Evolutionary conservation across 306 rosid species (phyloP).

Genomic region (Cucurbita maxima): DNA sequence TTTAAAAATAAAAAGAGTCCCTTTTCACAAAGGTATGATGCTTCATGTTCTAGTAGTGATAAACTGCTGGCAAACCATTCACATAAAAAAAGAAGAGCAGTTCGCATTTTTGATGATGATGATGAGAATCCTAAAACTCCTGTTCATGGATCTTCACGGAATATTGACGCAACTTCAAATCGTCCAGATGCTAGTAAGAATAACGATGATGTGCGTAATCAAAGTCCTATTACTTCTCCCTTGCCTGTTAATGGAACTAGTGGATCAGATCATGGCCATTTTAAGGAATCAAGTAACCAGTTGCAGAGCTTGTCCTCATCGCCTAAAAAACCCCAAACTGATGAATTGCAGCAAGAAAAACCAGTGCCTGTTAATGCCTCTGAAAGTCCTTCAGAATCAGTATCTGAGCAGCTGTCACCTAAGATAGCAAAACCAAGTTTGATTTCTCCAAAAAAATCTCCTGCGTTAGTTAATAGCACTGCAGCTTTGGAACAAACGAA

Average conservation of each 20-base stretch:
- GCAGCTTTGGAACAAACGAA: slow-evolving; percentile 41
- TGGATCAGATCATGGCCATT: slow-evolving; percentile 24
- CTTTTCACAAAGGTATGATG: slow-evolving; percentile 23
- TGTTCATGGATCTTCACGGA: slow-evolving; percentile 59
- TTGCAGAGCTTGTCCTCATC: slow-evolving; percentile 21
- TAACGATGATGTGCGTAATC: slow-evolving; percentile 15
- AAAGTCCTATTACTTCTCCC: slow-evolving; percentile 26
- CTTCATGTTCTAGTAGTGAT: slow-evolving; percentile 17
- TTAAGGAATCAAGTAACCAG: slow-evolving; percentile 35
- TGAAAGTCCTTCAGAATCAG: slow-evolving; percentile 36
- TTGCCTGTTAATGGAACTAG: slow-evolving; percentile 19
- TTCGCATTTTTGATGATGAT: slow-evolving; percentile 59
- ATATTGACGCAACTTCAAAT: slow-evolving; percentile 27
- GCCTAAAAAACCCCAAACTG: slow-evolving; percentile 22
- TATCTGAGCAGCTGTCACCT: slow-evolving; percentile 26
- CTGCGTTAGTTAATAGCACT: slow-evolving; percentile 21
- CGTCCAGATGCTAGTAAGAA: slow-evolving; percentile 33
- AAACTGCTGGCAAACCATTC: slow-evolving; percentile 17
- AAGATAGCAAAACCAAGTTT: slow-evolving; percentile 36
- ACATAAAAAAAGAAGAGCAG: slow-evolving; percentile 65
- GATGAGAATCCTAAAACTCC: slow-evolving; percentile 80
- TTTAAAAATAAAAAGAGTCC: slow-evolving; percentile 29
- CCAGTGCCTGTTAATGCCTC: slow-evolving; percentile 11
- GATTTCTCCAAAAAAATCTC: slow-evolving; percentile 54
- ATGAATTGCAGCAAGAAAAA: slow-evolving; percentile 26